A percentile compares a stretch with the other conserved stretches of the same genome.
Evolutionary conservation across 2,329 filamentous ascomycete species (phyloP).

Genomic region (Neoarthrinium moseri): DNA sequence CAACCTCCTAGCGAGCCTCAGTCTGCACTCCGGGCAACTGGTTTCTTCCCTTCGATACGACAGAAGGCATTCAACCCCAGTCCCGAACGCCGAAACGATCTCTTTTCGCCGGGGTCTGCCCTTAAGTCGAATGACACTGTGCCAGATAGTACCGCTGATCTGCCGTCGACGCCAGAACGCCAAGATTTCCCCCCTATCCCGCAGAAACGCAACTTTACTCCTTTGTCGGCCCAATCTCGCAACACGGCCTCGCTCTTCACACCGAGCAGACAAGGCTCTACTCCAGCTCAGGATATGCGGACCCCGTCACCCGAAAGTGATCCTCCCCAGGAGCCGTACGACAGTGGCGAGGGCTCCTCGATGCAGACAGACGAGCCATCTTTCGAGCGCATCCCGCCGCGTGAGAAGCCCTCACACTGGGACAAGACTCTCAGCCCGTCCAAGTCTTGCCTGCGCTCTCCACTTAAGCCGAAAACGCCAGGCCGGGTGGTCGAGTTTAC

Average conservation of each 20-base stretch:
- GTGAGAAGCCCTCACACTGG: constrained; percentile 47
- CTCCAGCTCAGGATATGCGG: constrained; percentile 11
- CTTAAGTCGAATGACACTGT: constrained; percentile 21
- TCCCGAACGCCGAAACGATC: constrained; percentile 26
- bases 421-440: constrained; percentile 51
- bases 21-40: constrained; percentile 24
- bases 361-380: constrained; percentile 37
- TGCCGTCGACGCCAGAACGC: constrained; percentile 31
- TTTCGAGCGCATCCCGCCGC: constrained; percentile 35
- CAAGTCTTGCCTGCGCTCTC: constrained; percentile 58
- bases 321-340: neutral
- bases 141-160: constrained; percentile 22
- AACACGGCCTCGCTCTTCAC: constrained; percentile 37
- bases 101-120: constrained; percentile 34
- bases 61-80: constrained; percentile 33
- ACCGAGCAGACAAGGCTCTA: constrained; percentile 15
- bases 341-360: constrained; percentile 23
- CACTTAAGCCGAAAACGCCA: constrained; percentile 55
- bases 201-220: constrained; percentile 50
- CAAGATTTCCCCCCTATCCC: constrained; percentile 33
- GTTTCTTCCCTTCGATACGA: constrained; percentile 29
- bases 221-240: constrained; percentile 31
- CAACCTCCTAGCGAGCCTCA: constrained; percentile 26
- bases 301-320: neutral
- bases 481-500: constrained; percentile 60